Percentiles rank a stretch among this genome's conserved stretches.
Evolutionary conservation across 352 stramenopile genomes (phyloP).

Genomic region (Phytophthora multivora): DNA sequence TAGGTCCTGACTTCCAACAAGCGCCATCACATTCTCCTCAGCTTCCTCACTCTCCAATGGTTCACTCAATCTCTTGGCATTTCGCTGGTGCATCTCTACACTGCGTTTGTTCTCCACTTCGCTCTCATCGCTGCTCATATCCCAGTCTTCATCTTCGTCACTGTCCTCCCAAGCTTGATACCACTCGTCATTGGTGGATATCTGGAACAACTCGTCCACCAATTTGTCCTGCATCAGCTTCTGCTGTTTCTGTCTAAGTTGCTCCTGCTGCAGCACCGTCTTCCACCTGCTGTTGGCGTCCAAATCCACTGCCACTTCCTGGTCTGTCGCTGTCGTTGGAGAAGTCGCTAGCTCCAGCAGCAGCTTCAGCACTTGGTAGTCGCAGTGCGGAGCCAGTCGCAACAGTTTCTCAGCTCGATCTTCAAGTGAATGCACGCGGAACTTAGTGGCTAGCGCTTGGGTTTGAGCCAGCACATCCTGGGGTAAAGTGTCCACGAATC

Average conservation of each 20-base stretch:
- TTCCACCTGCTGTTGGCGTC: conserved; percentile 19
- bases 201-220: conserved; percentile 61
- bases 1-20: background rate
- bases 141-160: conserved; percentile 46
- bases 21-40: background rate
- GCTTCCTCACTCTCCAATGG: conserved; percentile 13
- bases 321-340: conserved; percentile 47
- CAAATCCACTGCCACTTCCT: conserved; percentile 37
- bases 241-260: conserved; percentile 17
- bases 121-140: conserved; percentile 23
- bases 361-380: conserved; percentile 61
- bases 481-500: conserved; percentile 54
- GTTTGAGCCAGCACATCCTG: conserved; percentile 53
- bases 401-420: conserved; percentile 46
- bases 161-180: conserved; percentile 60
- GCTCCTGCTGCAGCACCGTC: conserved; percentile 22
- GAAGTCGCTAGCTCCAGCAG: conserved; percentile 61
- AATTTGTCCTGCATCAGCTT: conserved; percentile 41
- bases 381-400: conserved; percentile 35
- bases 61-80: conserved; percentile 25
- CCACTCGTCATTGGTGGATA: conserved; percentile 72
- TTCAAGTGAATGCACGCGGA: conserved; percentile 58
- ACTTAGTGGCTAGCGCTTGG: conserved; percentile 48
- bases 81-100: conserved; percentile 3
- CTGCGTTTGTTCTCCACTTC: background rate